Conservation (phyloP, 2,329 filamentous ascomycete genomes). For the Blumeria graminis region DNA sequence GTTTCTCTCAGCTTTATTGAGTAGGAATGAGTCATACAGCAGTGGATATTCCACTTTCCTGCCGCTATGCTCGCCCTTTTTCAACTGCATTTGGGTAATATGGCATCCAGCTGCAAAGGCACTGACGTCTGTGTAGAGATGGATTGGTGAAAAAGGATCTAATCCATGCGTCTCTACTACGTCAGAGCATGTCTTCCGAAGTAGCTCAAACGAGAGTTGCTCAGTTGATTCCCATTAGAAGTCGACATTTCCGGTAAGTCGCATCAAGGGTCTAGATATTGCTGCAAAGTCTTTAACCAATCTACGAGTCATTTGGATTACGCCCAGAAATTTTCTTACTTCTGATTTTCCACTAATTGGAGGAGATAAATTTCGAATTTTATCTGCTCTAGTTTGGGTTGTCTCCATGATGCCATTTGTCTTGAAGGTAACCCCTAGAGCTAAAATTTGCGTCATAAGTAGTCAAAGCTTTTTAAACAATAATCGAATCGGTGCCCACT, state of each 20-base stretch:
- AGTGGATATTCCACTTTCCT: no score
- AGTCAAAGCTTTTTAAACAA: background rate
- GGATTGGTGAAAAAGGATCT: background rate
- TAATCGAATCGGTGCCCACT: background rate
- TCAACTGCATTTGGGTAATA: background rate
- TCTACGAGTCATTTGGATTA: background rate
- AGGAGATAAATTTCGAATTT: background rate
- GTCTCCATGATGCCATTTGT: background rate
- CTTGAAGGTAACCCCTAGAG: background rate
- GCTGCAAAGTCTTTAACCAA: background rate
- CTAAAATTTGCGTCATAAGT: background rate
- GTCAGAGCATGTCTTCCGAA: background rate
- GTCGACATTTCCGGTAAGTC: background rate
- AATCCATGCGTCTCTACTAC: background rate
- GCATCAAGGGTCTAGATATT: background rate
- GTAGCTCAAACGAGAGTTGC: background rate
- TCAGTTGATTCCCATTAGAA: background rate
- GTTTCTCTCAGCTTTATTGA: no score
- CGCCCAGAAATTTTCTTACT: background rate
- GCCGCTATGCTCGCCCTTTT: no score
- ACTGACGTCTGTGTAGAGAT: background rate
- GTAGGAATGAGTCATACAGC: no score
- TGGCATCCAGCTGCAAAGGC: background rate
- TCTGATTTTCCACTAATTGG: background rate
- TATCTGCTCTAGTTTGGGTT: background rate